phyloP scores from a whole-genome alignment of 2,329 filamentous ascomycete genomes.

The Calonectria crousiana region DNA sequence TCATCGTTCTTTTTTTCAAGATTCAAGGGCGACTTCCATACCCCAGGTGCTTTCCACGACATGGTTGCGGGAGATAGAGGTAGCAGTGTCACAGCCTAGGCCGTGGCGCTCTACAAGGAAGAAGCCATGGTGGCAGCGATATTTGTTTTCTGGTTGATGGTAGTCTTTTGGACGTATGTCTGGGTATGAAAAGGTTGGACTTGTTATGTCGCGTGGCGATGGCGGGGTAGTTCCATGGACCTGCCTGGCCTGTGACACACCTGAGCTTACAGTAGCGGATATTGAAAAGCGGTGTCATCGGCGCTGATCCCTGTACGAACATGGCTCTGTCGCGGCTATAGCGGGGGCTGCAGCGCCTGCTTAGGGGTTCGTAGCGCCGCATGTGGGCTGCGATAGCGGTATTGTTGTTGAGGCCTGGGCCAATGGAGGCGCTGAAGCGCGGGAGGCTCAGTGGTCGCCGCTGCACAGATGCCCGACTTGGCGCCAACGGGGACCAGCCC shows the following conservation, averaged over 20 bases:
- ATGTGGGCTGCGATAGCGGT: slow-evolving; percentile 14
- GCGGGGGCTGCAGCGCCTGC: slow-evolving; percentile 39
- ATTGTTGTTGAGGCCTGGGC: slow-evolving; percentile 7
- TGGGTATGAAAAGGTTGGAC: slow-evolving; percentile 34
- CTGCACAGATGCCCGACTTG: slow-evolving; percentile 47
- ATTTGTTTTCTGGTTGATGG: slow-evolving; percentile 26
- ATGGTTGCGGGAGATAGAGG: slow-evolving; percentile 55
- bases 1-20: slow-evolving; percentile 57
- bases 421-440: slow-evolving; percentile 31
- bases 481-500: slow-evolving; percentile 21
- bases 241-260: slow-evolving; percentile 16
- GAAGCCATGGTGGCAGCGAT: slow-evolving; percentile 55
- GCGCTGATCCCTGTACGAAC: neutral
- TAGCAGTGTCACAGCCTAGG: slow-evolving; percentile 64
- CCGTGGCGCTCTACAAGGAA: slow-evolving; percentile 63
- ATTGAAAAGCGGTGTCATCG: slow-evolving; percentile 41
- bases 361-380: slow-evolving; percentile 37
- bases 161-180: slow-evolving; percentile 26
- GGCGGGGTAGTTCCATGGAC: slow-evolving; percentile 40
- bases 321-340: slow-evolving; percentile 17
- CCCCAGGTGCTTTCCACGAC: slow-evolving; percentile 64
- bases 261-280: slow-evolving; percentile 22
- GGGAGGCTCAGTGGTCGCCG: slow-evolving; percentile 13
- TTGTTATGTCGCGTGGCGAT: slow-evolving; percentile 40
- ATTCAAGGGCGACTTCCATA: slow-evolving; percentile 62